Percentiles rank a stretch among this genome's conserved stretches.
phyloP scores from a whole-genome alignment of 257 asterid species.

The Prunella vulgaris region DNA sequence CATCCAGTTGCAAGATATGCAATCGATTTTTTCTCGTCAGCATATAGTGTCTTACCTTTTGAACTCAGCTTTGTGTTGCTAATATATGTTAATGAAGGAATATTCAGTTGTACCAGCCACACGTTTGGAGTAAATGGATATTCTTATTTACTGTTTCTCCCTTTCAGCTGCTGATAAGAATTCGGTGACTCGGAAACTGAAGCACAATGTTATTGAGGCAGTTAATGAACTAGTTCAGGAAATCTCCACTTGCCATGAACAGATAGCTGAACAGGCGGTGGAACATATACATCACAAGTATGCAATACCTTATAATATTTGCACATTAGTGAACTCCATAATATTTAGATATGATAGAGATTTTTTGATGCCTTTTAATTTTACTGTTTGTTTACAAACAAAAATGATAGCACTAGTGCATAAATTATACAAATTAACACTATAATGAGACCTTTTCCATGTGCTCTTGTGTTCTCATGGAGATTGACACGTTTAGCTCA shows the following conservation, averaged over 20 bases:
- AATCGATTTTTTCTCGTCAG: background rate
- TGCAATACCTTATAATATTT: conserved; percentile 18
- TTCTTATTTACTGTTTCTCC: conserved; percentile 26
- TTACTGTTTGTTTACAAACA: background rate
- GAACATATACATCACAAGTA: conserved; percentile 99
- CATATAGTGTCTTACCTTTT: too few species aligned
- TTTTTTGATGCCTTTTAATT: background rate
- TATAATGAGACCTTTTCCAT: background rate
- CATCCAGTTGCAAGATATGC: conserved; percentile 8
- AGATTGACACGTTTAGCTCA: background rate
- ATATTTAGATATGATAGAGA: background rate
- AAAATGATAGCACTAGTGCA: background rate
- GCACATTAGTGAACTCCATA: background rate
- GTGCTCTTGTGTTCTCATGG: background rate
- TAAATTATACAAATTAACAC: background rate
- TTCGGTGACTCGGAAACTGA: conserved; percentile 61
- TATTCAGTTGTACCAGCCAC: too few species aligned
- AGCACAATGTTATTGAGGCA: conserved; percentile 95
- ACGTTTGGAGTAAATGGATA: too few species aligned
- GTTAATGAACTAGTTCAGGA: conserved; percentile 95
- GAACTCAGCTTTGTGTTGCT: too few species aligned
- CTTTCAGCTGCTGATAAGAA: conserved; percentile 92
- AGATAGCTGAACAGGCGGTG: conserved; percentile 95
- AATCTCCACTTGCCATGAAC: conserved; percentile 90
- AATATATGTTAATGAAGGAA: too few species aligned